Base-by-base conservation (phyloP, 2,329 filamentous ascomycete genomes). In the Teratosphaeria nubilosa region DNA sequence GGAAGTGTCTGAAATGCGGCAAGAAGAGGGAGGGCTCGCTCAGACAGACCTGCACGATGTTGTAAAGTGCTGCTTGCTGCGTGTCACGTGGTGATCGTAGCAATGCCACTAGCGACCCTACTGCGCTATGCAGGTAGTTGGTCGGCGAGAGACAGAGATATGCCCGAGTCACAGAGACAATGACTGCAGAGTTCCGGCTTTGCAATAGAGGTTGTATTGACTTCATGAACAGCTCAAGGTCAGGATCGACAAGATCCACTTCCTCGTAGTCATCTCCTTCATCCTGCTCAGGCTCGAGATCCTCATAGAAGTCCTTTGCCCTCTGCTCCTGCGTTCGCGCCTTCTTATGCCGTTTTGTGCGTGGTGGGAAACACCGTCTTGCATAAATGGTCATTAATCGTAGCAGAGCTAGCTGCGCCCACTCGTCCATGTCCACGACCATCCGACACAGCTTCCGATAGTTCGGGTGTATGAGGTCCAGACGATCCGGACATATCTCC, bases 391-490 rank as follows among this genome's bases (percentile, higher is more conserved):
- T 86, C 83, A 97, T 86, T 63, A 99, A 77, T 45, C 85, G 82
- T 65, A 99, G 70, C 2, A 88, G 88, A 1, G 90, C 87, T 56
- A 97, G 74, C 74, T 99, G 94, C 50, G 91, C 88, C 94, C 94
- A 99, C 75, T 99, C 94, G 69, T 99, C 94, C 94, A 99, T 99
- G 70, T 99, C 94, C 25, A 96, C 90, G 56, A 97, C 77, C 77
- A 96, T 96, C 72, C 85, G 89, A 62, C 95, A 86, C 62, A 99
- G 77, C 37, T 83, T 80, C 55, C 90, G 84, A 74, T 97, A 99
- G 70, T 96, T 88, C 64, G 87, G 86, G 73, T 99, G 94, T 65
- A 99, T 85, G 60, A 99, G 76, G 70, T 96, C 91, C 63, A 96
- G 81, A 56, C 88, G 80, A 16, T 95, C 87, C 0, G 94, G 91